These are phyloP conservation scores for Marsdenia floribunda DNA, from an alignment of 257 asterid genomes.

Conservation along the genomic window DNA sequence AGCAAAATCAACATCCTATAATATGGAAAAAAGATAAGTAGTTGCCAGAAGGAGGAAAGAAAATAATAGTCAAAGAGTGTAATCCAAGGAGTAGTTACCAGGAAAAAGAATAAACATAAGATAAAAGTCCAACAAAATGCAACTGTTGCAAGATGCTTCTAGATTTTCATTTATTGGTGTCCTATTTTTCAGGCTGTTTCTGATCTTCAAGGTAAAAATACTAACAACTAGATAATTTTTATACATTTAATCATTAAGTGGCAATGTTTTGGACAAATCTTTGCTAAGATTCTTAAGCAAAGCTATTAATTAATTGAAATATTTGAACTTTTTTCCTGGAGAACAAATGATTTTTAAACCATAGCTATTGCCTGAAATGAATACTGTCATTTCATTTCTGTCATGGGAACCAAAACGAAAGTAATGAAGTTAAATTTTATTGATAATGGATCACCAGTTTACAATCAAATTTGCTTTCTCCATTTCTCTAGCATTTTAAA, in stretches of 20 bases:
- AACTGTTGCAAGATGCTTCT: background rate
- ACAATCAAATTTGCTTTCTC: background rate
- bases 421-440: background rate
- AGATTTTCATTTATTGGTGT: background rate
- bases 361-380: background rate
- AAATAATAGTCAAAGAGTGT: background rate
- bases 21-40: background rate
- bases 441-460: background rate
- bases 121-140: background rate
- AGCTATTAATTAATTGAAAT: background rate
- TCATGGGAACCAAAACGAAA: background rate
- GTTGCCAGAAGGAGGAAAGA: background rate
- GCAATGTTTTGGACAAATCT: background rate
- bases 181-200: background rate
- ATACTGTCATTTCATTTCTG: background rate
- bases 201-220: background rate
- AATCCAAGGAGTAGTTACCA: background rate
- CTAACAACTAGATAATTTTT: background rate
- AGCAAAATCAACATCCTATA: conserved; percentile 3
- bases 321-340: background rate
- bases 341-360: background rate
- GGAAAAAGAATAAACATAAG: background rate
- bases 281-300: background rate
- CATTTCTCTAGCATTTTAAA: background rate
- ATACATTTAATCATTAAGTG: background rate